phyloP scores from a whole-genome alignment of 306 rosid species.

The Dicorynia guianensis region DNA sequence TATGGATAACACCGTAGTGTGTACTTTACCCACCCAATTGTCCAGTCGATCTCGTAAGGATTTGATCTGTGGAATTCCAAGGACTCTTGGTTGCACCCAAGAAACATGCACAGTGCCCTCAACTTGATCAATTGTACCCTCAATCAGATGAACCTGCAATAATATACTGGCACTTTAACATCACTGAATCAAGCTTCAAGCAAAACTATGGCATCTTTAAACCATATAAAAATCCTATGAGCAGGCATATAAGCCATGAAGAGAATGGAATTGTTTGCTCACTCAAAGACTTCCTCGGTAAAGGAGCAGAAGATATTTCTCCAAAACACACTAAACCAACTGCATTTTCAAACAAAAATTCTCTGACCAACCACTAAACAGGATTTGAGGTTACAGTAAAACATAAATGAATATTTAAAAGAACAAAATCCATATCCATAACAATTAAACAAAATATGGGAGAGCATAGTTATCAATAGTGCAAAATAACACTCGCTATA shows the following conservation, averaged over 20 bases:
- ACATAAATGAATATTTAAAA: not conserved
- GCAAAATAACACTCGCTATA: not conserved
- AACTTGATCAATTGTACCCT: slow-evolving; percentile 97
- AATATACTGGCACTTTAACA: not conserved
- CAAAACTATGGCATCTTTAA: not conserved
- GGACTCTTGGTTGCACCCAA: slow-evolving; percentile 98
- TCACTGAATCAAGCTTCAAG: not conserved
- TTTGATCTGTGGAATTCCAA: slow-evolving; percentile 88
- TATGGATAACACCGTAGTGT: slow-evolving; percentile 78
- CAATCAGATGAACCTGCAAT: slow-evolving; percentile 94
- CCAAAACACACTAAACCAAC: slow-evolving; percentile 2
- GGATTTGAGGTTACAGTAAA: slow-evolving; percentile 1
- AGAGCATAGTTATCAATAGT: slow-evolving; percentile 1
- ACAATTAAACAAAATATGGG: not conserved
- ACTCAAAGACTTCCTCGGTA: not conserved
- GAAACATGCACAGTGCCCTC: slow-evolving; percentile 95
- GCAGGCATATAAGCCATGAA: not conserved
- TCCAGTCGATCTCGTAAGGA: slow-evolving; percentile 89
- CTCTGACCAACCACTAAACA: slow-evolving; percentile 7
- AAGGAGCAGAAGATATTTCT: not conserved
- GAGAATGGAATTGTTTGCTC: slow-evolving; percentile 18
- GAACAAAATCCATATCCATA: not conserved
- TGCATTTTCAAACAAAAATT: not conserved
- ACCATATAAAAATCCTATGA: not conserved
- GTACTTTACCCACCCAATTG: slow-evolving; percentile 86